Conservation (phyloP, 2,329 filamentous ascomycete species). For the Claviceps pazoutovae region DNA sequence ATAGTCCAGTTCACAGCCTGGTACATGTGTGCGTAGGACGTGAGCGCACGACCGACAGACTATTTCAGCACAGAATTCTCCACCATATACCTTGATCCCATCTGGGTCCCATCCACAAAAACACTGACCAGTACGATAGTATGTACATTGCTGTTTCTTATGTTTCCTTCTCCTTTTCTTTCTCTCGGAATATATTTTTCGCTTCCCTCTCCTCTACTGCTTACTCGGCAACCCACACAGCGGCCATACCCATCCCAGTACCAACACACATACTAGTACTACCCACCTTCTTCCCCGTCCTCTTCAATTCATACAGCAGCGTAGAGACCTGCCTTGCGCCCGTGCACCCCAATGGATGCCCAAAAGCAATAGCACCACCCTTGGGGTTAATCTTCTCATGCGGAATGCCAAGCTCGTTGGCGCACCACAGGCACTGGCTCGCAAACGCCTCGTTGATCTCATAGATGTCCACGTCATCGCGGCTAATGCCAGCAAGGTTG, state of each 20-base stretch:
- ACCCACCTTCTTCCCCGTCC: conserved; percentile 73
- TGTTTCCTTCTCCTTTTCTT: not conserved
- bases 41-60: no score
- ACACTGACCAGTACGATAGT: not conserved
- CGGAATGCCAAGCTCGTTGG: conserved; percentile 73
- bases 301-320: conserved; percentile 74
- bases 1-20: no score
- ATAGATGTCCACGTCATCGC: conserved; percentile 88
- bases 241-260: conserved; percentile 96
- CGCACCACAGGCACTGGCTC: conserved; percentile 85
- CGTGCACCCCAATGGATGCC: conserved; percentile 88
- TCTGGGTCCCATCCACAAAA: no score
- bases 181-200: not conserved
- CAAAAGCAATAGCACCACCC: conserved; percentile 90
- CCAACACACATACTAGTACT: conserved; percentile 94
- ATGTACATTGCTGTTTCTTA: not conserved
- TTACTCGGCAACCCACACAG: conserved; percentile 90
- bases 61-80: no score
- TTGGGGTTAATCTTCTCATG: conserved; percentile 90
- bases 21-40: no score
- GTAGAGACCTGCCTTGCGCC: conserved; percentile 90
- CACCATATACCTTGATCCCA: no score
- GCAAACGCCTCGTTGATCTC: conserved; percentile 99
- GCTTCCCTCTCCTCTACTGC: not conserved
- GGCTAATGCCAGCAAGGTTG: conserved; percentile 70